These are phyloP conservation scores for Earliella scabrosa DNA, from an alignment of 1,284 basidiomycete species.

Conservation along the genomic window DNA sequence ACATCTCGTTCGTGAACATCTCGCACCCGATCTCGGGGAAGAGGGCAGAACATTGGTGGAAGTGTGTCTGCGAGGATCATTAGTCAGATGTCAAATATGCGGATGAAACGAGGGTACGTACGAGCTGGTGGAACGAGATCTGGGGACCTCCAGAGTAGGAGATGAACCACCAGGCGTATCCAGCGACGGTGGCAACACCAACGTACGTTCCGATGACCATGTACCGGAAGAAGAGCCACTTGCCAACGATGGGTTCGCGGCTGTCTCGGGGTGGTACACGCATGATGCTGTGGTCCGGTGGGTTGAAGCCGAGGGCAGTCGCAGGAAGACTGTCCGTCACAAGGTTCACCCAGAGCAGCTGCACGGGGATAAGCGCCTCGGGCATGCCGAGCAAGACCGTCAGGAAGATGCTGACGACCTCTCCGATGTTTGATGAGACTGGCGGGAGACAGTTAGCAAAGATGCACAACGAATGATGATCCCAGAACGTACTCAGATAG, in stretches of 20 bases:
- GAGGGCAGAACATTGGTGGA: slow-evolving; percentile 83
- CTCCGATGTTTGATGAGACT: slow-evolving; percentile 99
- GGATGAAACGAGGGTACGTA: slow-evolving; percentile 46
- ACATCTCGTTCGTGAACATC: slow-evolving; percentile 90
- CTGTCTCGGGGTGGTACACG: slow-evolving; percentile 87
- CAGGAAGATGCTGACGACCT: slow-evolving; percentile 97
- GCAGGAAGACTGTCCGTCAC: slow-evolving; percentile 97
- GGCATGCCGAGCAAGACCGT: slow-evolving; percentile 98
- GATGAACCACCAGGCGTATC: slow-evolving; percentile 99
- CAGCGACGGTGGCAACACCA: slow-evolving; percentile 93
- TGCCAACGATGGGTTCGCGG: slow-evolving; percentile 88
- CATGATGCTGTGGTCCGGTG: slow-evolving; percentile 96
- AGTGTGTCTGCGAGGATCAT: slow-evolving; percentile 74
- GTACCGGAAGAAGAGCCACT: slow-evolving; percentile 97
- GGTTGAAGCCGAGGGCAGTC: slow-evolving; percentile 98
- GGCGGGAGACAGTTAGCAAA: slow-evolving; percentile 36
- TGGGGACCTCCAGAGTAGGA: slow-evolving; percentile 90
- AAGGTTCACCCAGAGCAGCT: slow-evolving; percentile 96
- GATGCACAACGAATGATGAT: not conserved
- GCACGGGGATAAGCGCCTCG: slow-evolving; percentile 96
- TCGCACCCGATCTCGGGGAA: slow-evolving; percentile 93
- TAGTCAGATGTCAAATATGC: slow-evolving; percentile 2
- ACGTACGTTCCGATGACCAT: slow-evolving; percentile 94
- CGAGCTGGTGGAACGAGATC: slow-evolving; percentile 92
- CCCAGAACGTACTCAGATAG: slow-evolving; percentile 70